Percentiles rank a stretch among this genome's conserved stretches.
phyloP scores from a whole-genome alignment of 345 rosid species.

The Gossypium arboreum region DNA sequence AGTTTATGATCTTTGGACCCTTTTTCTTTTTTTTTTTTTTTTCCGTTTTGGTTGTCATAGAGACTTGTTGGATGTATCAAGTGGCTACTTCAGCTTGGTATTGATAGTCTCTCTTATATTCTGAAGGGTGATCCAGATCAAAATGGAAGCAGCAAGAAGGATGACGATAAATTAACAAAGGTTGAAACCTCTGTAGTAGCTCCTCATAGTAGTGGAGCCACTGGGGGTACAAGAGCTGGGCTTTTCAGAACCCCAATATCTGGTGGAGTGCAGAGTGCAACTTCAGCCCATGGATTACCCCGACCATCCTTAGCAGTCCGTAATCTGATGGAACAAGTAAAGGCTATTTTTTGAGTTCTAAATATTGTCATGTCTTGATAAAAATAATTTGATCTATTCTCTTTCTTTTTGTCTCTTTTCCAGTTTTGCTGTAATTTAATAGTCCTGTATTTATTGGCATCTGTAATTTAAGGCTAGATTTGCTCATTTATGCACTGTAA shows the following conservation, averaged over 20 bases:
- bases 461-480: constrained; percentile 71
- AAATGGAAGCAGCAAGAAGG: constrained; percentile 29
- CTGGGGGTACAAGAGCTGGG: constrained; percentile 81
- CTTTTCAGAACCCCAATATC: constrained; percentile 97
- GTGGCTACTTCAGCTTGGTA: constrained; percentile 31
- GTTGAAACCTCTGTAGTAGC: constrained; percentile 40
- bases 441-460: constrained; percentile 4
- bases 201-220: constrained; percentile 45
- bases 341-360: constrained; percentile 6
- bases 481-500: constrained; percentile 94
- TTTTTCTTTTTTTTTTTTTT: background rate
- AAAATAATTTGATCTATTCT: background rate
- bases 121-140: constrained; percentile 50
- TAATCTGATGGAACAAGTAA: constrained; percentile 96
- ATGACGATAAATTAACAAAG: constrained; percentile 37
- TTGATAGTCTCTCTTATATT: constrained; percentile 40
- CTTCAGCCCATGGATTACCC: constrained; percentile 93
- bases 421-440: background rate
- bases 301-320: constrained; percentile 93
- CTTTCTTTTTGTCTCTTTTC: background rate
- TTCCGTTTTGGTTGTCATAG: constrained; percentile 10
- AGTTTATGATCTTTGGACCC: constrained; percentile 9
- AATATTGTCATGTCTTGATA: constrained; percentile 1
- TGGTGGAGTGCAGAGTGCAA: constrained; percentile 98
- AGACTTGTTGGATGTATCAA: constrained; percentile 27